A percentile compares a stretch with the other conserved stretches of the same genome.
phyloP scores from a whole-genome alignment of 2,329 filamentous ascomycete genomes.

The Diaporthe caulivora region DNA sequence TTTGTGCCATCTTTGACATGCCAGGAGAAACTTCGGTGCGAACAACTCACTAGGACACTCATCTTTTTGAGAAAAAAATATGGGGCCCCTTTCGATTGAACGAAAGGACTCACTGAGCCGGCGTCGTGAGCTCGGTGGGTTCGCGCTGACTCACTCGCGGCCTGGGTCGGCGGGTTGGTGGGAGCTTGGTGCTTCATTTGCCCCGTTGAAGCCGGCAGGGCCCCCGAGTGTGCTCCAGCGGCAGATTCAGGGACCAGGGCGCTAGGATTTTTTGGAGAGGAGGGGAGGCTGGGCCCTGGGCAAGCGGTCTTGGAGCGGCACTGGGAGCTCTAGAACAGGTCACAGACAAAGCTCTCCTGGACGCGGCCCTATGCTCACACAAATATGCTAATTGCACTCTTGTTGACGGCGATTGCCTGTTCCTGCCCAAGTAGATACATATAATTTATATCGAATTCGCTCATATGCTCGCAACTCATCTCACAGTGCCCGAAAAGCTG shows the following conservation, averaged over 20 bases:
- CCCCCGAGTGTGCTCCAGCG: not conserved
- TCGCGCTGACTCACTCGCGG: conserved; percentile 39
- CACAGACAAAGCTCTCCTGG: not conserved
- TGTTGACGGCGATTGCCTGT: not conserved
- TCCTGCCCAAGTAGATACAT: not conserved
- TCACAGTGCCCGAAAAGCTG: not conserved
- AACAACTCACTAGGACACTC: conserved; percentile 38
- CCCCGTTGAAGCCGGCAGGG: conserved; percentile 1
- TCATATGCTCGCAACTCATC: not conserved
- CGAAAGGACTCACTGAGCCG: conserved; percentile 27
- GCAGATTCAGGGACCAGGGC: conserved; percentile 12
- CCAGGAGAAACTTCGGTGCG: conserved; percentile 15
- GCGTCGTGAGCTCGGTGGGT: conserved; percentile 20
- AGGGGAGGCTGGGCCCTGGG: not conserved
- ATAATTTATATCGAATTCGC: not conserved
- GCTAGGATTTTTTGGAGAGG: not conserved
- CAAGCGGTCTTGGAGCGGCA: not conserved
- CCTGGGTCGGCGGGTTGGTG: not conserved
- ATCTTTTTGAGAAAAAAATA: conserved; percentile 36
- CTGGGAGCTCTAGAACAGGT: not conserved
- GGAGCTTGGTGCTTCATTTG: not conserved
- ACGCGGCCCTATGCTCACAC: not conserved
- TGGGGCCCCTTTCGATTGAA: conserved; percentile 5
- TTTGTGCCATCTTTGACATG: conserved; percentile 37
- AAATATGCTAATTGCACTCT: not conserved